A percentile compares a stretch with the other conserved stretches of the same genome.
Conservation (phyloP, 192 early-diverging fungal genomes). For the Backusella sp. region DNA sequence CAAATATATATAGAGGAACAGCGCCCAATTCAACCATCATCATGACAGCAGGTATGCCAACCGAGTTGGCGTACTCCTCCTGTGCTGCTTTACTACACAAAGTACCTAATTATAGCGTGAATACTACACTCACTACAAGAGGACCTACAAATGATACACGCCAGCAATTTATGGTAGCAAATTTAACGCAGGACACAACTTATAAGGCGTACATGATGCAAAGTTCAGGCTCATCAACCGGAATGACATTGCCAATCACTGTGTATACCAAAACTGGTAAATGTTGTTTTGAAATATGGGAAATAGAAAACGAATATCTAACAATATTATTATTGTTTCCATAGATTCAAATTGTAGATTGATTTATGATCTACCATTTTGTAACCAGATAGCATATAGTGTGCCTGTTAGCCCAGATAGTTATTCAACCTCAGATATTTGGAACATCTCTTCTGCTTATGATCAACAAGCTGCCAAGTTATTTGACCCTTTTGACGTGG, state of each 20-base stretch:
- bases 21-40: conserved; percentile 24
- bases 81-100: conserved; percentile 42
- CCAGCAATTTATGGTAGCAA: conserved; percentile 36
- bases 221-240: neutral
- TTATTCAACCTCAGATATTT: neutral
- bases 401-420: conserved; percentile 32
- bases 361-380: conserved; percentile 49
- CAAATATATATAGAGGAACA: conserved; percentile 17
- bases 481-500: conserved; percentile 47
- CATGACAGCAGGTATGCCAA: conserved; percentile 25
- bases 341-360: conserved; percentile 46
- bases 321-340: neutral
- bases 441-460: conserved; percentile 36
- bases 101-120: conserved; percentile 15
- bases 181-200: conserved; percentile 34
- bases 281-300: neutral
- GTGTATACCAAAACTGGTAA: conserved; percentile 36
- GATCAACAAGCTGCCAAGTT: conserved; percentile 38
- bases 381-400: conserved; percentile 53
- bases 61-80: conserved; percentile 39
- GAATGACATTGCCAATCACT: conserved; percentile 22
- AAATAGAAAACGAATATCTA: neutral
- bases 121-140: conserved; percentile 36
- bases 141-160: conserved; percentile 33
- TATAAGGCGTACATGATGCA: conserved; percentile 47